A percentile compares a stretch with the other conserved stretches of the same genome.
These are phyloP conservation scores for Hyaloscypha hepaticicola DNA, from an alignment of 495 filamentous ascomycete genomes.

Conservation along the genomic window DNA sequence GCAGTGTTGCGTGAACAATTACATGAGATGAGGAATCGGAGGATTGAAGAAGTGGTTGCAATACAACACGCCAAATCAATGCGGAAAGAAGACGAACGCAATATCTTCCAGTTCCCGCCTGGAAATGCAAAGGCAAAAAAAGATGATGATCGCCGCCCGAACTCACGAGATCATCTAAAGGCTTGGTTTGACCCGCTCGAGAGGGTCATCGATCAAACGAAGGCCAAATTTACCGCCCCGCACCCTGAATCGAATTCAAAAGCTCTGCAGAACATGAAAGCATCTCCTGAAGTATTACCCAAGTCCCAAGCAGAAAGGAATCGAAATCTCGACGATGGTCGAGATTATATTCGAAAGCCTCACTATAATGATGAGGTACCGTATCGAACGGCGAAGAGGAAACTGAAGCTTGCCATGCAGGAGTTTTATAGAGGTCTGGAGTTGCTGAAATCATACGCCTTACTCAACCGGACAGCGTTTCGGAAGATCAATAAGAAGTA, in stretches of 20 bases:
- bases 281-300: conserved; percentile 21
- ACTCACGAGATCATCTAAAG: conserved; percentile 22
- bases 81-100: conserved; percentile 19
- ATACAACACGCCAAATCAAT: conserved; percentile 30
- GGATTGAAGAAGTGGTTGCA: conserved; percentile 66
- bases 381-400: conserved; percentile 82
- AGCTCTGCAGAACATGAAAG: conserved; percentile 24
- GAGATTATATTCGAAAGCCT: conserved; percentile 65
- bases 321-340: conserved; percentile 41
- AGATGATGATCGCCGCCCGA: conserved; percentile 18
- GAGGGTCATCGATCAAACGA: conserved; percentile 23
- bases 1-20: conserved; percentile 71
- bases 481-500: conserved; percentile 99
- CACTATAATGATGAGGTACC: conserved; percentile 55
- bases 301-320: conserved; percentile 12
- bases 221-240: conserved; percentile 22
- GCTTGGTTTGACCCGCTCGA: conserved; percentile 30
- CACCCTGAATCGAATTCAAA: conserved; percentile 28
- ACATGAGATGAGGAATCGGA: conserved; percentile 81
- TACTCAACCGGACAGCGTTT: conserved; percentile 88
- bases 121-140: conserved; percentile 18
- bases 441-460: conserved; percentile 83
- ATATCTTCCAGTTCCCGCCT: conserved; percentile 5
- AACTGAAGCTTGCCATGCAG: conserved; percentile 84
- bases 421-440: conserved; percentile 93